These are phyloP conservation scores for Venturia pyrina DNA, from an alignment of 2,329 filamentous ascomycete species.

Conservation along the genomic window DNA sequence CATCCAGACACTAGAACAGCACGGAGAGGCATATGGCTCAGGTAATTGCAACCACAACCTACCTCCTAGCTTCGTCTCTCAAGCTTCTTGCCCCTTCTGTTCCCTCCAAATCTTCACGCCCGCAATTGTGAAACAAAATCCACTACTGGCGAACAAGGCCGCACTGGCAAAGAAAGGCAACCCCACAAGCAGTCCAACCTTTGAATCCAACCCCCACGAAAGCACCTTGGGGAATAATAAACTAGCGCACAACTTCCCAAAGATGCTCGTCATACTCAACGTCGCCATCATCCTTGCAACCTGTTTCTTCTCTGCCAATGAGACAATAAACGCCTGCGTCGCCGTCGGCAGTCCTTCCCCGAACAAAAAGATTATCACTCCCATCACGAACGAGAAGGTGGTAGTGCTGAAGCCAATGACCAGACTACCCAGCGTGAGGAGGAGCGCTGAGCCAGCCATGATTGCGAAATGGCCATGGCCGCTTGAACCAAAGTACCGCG, in stretches of 20 bases:
- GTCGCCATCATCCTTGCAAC: constrained; percentile 13
- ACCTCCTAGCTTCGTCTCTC: too few species aligned
- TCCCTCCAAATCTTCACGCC: background rate
- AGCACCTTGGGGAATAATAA: constrained; percentile 12
- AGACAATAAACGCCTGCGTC: constrained; percentile 13
- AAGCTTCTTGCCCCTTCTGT: too few species aligned
- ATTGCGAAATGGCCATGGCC: constrained; percentile 4
- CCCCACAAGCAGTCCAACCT: constrained; percentile 1
- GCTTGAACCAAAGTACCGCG: background rate
- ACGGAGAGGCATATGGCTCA: too few species aligned
- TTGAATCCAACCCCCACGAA: constrained; percentile 11
- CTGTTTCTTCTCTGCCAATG: constrained; percentile 10
- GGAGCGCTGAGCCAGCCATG: background rate
- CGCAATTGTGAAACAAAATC: constrained; percentile 8
- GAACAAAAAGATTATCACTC: constrained; percentile 9
- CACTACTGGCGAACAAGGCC: constrained; percentile 11
- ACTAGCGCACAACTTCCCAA: constrained; percentile 10
- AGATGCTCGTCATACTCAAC: constrained; percentile 10
- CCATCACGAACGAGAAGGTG: background rate
- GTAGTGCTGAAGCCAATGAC: constrained; percentile 3
- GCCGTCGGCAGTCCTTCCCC: constrained; percentile 13
- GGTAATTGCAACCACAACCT: too few species aligned
- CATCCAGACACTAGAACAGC: too few species aligned
- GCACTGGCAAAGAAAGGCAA: constrained; percentile 13
- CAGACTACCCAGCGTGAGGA: background rate